These are phyloP conservation scores for Elaeis guineensis DNA, from an alignment of 176 grass and related monocot genomes.

Conservation along the genomic window DNA sequence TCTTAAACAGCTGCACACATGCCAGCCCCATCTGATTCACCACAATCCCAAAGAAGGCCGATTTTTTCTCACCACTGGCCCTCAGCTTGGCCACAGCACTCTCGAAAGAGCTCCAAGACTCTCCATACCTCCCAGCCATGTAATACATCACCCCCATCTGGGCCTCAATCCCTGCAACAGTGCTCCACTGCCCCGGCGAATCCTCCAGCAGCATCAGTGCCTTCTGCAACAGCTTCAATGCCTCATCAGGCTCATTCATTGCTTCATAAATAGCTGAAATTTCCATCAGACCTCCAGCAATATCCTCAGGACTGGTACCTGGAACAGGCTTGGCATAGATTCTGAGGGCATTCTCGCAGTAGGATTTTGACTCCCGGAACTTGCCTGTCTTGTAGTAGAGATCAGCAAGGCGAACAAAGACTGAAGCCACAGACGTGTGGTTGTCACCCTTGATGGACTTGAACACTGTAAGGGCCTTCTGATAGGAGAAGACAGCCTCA, in stretches of 20 bases:
- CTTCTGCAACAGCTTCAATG: slow-evolving; percentile 76
- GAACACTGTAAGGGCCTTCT: slow-evolving; percentile 82
- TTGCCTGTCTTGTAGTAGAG: slow-evolving; percentile 80
- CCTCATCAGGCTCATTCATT: slow-evolving; percentile 77
- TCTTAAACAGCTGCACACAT: slow-evolving; percentile 96
- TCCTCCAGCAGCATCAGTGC: slow-evolving; percentile 69
- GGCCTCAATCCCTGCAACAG: slow-evolving; percentile 85
- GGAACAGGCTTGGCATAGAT: slow-evolving; percentile 63
- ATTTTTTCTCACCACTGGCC: slow-evolving; percentile 73
- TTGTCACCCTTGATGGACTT: slow-evolving; percentile 71
- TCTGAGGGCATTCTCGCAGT: slow-evolving; percentile 79
- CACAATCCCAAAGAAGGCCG: slow-evolving; percentile 80
- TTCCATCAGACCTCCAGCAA: slow-evolving; percentile 83
- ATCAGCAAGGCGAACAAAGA: slow-evolving; percentile 74
- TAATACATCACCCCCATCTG: slow-evolving; percentile 94
- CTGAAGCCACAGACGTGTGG: slow-evolving; percentile 69
- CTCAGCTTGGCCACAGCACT: slow-evolving; percentile 75
- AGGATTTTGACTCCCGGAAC: slow-evolving; percentile 81
- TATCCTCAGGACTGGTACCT: slow-evolving; percentile 73
- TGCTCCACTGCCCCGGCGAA: slow-evolving; percentile 84
- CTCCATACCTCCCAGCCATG: slow-evolving; percentile 71
- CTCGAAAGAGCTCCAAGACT: slow-evolving; percentile 70
- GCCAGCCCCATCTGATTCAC: slow-evolving; percentile 96
- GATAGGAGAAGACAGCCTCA: slow-evolving; percentile 97
- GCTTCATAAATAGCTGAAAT: slow-evolving; percentile 84